Conservation (phyloP, 116 monocot genomes). For the Dioscorea cayenensis region DNA sequence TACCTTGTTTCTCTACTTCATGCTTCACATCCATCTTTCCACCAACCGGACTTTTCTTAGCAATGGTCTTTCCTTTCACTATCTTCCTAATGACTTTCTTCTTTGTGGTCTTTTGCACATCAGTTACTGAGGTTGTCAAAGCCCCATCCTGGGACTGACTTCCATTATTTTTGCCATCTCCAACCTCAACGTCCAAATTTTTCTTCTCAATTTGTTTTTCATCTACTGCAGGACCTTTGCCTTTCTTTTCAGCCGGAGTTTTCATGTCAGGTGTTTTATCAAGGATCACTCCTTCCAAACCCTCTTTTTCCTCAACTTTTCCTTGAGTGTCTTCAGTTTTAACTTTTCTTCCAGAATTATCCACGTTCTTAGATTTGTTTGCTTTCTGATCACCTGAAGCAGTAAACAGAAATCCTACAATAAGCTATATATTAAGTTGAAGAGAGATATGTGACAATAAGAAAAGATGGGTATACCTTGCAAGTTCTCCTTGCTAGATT, state of each 20-base stretch:
- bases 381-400: constrained; percentile 24
- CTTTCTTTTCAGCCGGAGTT: constrained; percentile 22
- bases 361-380: constrained; percentile 20
- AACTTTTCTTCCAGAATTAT: constrained; percentile 8
- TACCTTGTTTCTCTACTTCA: constrained; percentile 16
- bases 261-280: constrained; percentile 12
- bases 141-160: constrained; percentile 10
- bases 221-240: constrained; percentile 12
- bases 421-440: not conserved
- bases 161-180: constrained; percentile 8
- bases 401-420: not conserved
- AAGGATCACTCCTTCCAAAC: not conserved
- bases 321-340: constrained; percentile 16
- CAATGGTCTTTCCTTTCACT: constrained; percentile 32
- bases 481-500: constrained; percentile 24
- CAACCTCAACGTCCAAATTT: constrained; percentile 6
- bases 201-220: constrained; percentile 16
- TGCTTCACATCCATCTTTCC: constrained; percentile 15
- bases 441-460: not conserved
- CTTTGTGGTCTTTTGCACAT: constrained; percentile 27
- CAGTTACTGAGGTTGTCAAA: constrained; percentile 2
- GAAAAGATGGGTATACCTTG: constrained; percentile 33
- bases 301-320: constrained; percentile 16
- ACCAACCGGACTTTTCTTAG: constrained; percentile 24
- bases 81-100: constrained; percentile 53